Evolutionary conservation across 805 yeast genomes (phyloP).

Genomic region (Scheffersomyces lignosus): DNA sequence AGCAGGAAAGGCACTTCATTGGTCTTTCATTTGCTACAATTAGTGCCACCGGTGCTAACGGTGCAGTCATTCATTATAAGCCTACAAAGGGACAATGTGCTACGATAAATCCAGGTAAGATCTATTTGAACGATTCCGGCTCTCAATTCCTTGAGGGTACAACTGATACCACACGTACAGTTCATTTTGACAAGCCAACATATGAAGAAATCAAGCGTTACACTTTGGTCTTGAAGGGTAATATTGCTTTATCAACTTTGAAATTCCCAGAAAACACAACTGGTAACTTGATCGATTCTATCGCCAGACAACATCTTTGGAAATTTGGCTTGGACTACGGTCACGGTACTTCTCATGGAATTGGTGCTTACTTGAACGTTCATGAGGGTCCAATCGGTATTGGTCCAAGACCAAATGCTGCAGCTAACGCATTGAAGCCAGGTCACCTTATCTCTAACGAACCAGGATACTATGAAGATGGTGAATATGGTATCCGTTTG

Average conservation of each 20-base stretch:
- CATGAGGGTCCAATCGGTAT: slow-evolving; percentile 68
- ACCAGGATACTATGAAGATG: slow-evolving; percentile 63
- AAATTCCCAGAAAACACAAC: slow-evolving; percentile 57
- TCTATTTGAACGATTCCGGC: slow-evolving; percentile 60
- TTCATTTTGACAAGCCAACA: slow-evolving; percentile 52
- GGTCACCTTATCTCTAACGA: slow-evolving; percentile 62
- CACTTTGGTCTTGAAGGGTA: slow-evolving; percentile 60
- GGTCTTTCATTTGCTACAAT: slow-evolving; percentile 77
- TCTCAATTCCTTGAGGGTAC: slow-evolving; percentile 64
- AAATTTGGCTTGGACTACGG: slow-evolving; percentile 55
- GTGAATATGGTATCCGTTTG: slow-evolving; percentile 59
- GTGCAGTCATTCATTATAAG: slow-evolving; percentile 74
- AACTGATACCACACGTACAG: slow-evolving; percentile 63
- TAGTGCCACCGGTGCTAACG: slow-evolving; percentile 73
- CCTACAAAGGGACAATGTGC: slow-evolving; percentile 49
- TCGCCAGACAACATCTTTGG: slow-evolving; percentile 63
- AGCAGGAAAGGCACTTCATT: slow-evolving; percentile 46
- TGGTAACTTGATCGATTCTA: slow-evolving; percentile 53
- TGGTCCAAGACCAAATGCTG: slow-evolving; percentile 53
- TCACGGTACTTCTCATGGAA: slow-evolving; percentile 68
- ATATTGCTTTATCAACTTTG: slow-evolving; percentile 48
- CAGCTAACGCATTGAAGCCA: slow-evolving; percentile 42
- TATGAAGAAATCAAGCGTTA: slow-evolving; percentile 48
- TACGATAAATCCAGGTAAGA: slow-evolving; percentile 51
- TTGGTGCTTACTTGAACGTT: slow-evolving; percentile 60